These are phyloP conservation scores for Polyporus tsugae DNA, from an alignment of 1,284 basidiomycete species.

Conservation along the genomic window DNA sequence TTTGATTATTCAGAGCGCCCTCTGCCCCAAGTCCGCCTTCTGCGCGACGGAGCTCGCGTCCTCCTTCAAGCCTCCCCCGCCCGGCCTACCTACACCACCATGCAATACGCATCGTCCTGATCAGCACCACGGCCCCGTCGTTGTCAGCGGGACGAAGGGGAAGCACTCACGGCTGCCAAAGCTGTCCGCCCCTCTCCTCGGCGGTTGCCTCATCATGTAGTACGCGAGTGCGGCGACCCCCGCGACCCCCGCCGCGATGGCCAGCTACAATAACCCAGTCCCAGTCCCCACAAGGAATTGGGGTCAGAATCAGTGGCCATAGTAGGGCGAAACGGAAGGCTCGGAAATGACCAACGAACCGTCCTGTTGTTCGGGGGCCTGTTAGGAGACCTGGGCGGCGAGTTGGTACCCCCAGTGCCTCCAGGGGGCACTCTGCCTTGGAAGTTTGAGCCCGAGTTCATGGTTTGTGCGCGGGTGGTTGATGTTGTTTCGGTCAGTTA, in stretches of 20 bases:
- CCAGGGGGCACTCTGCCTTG: slow-evolving; percentile 5
- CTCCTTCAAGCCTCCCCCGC: background rate
- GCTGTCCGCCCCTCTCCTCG: background rate
- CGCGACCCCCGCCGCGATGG: slow-evolving; percentile 1
- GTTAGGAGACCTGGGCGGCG: background rate
- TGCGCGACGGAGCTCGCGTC: slow-evolving; percentile 13
- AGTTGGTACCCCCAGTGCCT: background rate
- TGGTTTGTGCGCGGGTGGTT: background rate
- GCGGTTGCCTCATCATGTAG: slow-evolving; percentile 2
- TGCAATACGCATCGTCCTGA: background rate
- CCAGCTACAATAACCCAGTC: slow-evolving; percentile 1
- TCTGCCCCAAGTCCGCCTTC: slow-evolving; percentile 13
- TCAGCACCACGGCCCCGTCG: background rate
- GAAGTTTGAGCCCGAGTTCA: slow-evolving; percentile 9
- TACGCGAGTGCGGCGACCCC: slow-evolving; percentile 9
- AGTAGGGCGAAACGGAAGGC: no score
- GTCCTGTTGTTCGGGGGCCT: background rate
- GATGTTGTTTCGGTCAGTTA: background rate
- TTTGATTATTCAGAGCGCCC: slow-evolving; percentile 2
- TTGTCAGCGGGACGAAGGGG: background rate
- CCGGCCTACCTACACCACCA: background rate
- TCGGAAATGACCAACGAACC: background rate
- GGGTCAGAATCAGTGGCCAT: no score
- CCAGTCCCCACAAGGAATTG: background rate
- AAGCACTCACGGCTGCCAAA: background rate